Base-by-base conservation (phyloP, 1,139 yeast species). In the Saccharomyces hybrid region DNA sequence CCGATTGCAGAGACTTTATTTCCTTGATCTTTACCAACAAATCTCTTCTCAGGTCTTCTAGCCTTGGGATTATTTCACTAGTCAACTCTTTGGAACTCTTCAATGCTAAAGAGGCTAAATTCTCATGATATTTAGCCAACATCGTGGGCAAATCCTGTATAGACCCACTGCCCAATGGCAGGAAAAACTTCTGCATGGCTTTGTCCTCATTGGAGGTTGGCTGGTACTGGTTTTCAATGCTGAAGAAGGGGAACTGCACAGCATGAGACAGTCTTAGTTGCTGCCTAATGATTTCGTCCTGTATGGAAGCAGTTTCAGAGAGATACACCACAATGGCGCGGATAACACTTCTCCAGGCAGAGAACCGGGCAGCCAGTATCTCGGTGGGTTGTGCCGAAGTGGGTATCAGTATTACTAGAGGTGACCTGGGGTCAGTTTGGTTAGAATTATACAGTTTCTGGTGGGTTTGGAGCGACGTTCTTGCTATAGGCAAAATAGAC, bases 271-370 rank as follows among this genome's bases (percentile, higher is more conserved):
- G 76, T 53, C 96, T 76, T 54, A 83, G 75, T 68, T 89, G 95
- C 66, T 88, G 96, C 58, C 96, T 80, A 42, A 88, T 84, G 26
- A 87, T 81, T 66, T 89, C 96, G 66, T 90, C 96, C 68, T 89
- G 95, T 50, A 88, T 93, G 19, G 86, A 80, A 12, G 89, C 88
- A 51, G 84, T 86, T 64, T 90, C 96, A 60, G 79, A 80, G 59
- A 91, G 76, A 68, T 93, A 93, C 53, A 78, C 80, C 28, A 88
- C 78, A 56, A 93, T 73, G 42, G 91, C 86, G 56, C 84, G 82
- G 57, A 90, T 84, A 54, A 91, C 81, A 53, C 81, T 78, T 60
- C 96, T 76, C 97, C 97, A 93, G 2, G 95, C 86, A 50, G 84
- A 80, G 68, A 91, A 89, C 60, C 99, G 77, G 44, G 81, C 79